Base-by-base conservation (phyloP, 2,329 filamentous ascomycete species). In the Fusarium concolor region DNA sequence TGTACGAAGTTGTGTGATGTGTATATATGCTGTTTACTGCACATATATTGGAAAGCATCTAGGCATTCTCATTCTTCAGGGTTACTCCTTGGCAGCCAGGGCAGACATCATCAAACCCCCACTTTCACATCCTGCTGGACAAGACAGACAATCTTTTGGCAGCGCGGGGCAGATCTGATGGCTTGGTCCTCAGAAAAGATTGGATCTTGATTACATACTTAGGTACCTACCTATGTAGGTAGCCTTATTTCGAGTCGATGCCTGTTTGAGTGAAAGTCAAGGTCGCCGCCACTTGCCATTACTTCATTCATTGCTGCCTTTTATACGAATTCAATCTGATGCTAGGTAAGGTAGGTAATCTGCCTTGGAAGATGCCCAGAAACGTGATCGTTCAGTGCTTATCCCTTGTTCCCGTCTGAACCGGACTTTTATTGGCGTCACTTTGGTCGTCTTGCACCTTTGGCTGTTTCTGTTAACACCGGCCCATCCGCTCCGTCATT, bases 401-500 rank as follows among this genome's bases (percentile, higher is more conserved):
- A 54, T 56, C 54, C 62, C 57, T 51, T 53, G 59, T 54, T 52
- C 22, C 22, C 52, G 53, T 59, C 59, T 37, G 46, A 51, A 49
- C 57, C 53, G 12, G 31, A 15, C 31, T 15, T 49, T 63, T 43
- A 50, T 43, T 67, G 67, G 61, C 62, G 67, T 70, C 67, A 70
- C 62, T 26, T 54, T 41, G 56, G 38, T 38, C 56, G 28, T 18
- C n/a, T 51, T 15, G 26, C 22, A 28, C 26, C 20, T 28, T 35
- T 43, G 29, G 29, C 37, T 10, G 26, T 26, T 26, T 8, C 26
- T 59, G 39, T 49, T 49, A 45, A n/a, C 41, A 51, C 65, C 61
- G 66, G 61, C 43, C 26, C 38, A 66, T 68, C 61, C 66, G 66
- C 44, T 68, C 65, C 65, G 65, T 68, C 57, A 47, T 41, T 42